Evolutionary conservation across 495 filamentous ascomycete species (phyloP).

Genomic region (Trichoderma parareesei): DNA sequence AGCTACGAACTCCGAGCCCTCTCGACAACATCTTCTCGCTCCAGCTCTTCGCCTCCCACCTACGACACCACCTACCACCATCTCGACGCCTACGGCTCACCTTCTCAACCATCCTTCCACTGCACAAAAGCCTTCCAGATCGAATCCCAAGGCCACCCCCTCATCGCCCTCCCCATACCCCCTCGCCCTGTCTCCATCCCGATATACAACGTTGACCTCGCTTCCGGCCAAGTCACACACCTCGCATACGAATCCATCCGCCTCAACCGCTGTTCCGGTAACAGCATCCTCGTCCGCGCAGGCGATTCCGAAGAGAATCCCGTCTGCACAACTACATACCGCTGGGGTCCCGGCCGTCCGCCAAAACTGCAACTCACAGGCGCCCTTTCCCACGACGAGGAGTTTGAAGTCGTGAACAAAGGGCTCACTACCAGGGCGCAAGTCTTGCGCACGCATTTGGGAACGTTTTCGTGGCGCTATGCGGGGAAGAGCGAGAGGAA

Average conservation of each 20-base stretch:
- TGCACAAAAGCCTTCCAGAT: constrained; percentile 35
- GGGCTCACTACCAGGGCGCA: constrained; percentile 32
- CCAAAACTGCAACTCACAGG: constrained; percentile 21
- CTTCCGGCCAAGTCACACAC: constrained; percentile 17
- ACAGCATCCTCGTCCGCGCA: constrained; percentile 24
- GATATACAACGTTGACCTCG: constrained; percentile 27
- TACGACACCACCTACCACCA: constrained; percentile 11
- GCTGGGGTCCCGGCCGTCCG: constrained; percentile 37
- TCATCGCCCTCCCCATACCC: constrained; percentile 37
- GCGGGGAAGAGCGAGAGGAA: constrained; percentile 26
- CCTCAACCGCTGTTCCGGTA: constrained; percentile 34
- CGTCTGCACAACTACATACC: constrained; percentile 39
- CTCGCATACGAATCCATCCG: constrained; percentile 37
- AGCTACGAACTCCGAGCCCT: constrained; percentile 6
- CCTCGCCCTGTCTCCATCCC: constrained; percentile 34
- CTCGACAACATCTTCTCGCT: constrained; percentile 4
- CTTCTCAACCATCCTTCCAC: constrained; percentile 11
- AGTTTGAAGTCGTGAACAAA: constrained; percentile 26
- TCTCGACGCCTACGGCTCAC: constrained; percentile 14
- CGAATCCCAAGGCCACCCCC: constrained; percentile 34
- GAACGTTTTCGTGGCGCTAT: constrained; percentile 44
- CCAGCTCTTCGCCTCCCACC: constrained; percentile 3
- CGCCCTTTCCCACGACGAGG: constrained; percentile 15
- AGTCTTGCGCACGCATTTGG: constrained; percentile 30
- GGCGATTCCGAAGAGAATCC: constrained; percentile 18